phyloP scores from a whole-genome alignment of 805 yeast genomes.

The Candida endomychidarum region DNA sequence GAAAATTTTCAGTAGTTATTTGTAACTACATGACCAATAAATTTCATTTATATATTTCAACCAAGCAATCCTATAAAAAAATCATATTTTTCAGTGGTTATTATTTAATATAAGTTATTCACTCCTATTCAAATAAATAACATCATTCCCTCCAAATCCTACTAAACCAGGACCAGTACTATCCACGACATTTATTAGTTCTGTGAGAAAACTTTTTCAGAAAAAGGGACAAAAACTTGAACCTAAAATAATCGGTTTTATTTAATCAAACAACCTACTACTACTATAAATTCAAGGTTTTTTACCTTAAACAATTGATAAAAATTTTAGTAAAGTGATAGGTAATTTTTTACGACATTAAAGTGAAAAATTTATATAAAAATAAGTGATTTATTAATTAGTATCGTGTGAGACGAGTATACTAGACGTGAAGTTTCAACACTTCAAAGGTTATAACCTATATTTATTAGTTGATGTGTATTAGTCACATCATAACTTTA shows the following conservation, averaged over 20 bases:
- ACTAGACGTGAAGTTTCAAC: constrained; percentile 7
- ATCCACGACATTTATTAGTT: not conserved
- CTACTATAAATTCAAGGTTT: too few relatives aligned
- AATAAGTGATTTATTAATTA: too few relatives aligned
- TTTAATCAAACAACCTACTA: not conserved
- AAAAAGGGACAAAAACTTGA: constrained; percentile 2
- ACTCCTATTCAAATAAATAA: too few relatives aligned
- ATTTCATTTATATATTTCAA: not conserved
- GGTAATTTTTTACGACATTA: too few relatives aligned
- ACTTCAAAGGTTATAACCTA: not conserved
- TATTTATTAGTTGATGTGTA: not conserved
- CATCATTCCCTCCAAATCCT: too few relatives aligned
- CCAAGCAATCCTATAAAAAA: not conserved
- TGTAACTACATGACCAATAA: constrained; percentile 3
- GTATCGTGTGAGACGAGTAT: not conserved
- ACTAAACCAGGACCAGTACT: too few relatives aligned
- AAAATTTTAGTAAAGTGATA: too few relatives aligned
- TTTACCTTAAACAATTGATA: too few relatives aligned
- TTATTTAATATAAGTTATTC: too few relatives aligned
- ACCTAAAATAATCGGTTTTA: not conserved
- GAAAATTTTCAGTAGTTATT: constrained; percentile 3
- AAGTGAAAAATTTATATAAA: too few relatives aligned
- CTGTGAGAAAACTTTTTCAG: constrained; percentile 5
- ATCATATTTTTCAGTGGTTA: not conserved
- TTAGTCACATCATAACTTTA: too few relatives aligned